Base-by-base conservation (phyloP, 2,329 filamentous ascomycete species). In the Macroventuria anomochaeta region DNA sequence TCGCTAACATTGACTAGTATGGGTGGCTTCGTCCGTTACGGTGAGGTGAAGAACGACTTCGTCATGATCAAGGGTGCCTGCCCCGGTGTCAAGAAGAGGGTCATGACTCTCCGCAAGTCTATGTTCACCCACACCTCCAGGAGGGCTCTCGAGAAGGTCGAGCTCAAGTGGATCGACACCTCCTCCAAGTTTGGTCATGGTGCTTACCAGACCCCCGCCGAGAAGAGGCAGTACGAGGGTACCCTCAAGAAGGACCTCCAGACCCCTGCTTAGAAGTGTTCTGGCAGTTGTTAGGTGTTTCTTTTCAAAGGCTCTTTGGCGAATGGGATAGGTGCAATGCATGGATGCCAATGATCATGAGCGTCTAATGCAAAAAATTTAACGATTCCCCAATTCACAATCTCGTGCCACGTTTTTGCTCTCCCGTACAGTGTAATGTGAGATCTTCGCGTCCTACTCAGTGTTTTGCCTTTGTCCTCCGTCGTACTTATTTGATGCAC, bases 81-180 rank as follows among this genome's bases (percentile, higher is more conserved):
- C 71, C 95, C 95, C 63, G 95, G 95, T 88, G 88, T 92, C 77
- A 97, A 97, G 93, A 99, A 99, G 93, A 88, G 95, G 79, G 88
- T 99, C 78, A 90, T 97, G 85, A 99, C 95, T 70, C 90, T 99
- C 74, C 90, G 95, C 81, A 99, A 97, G 87, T 96, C 93, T 70
- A 95, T 99, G 87, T 97, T 95, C 87, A 85, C 84, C 62, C 95
- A 99, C 87, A 97, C 93, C 72, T 96, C 90, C 77, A 87, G 95
- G 79, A 92, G 89, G 80, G 91, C 95, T 52, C 86, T 96, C 76
- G 95, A 99, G 89, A 97, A 99, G 91, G 90, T 97, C 80, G 91
- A 93, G 77, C 90, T 99, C 85, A 99, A 99, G 85, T 99, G 95
- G 95, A 99, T 99, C 89, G 95, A 99, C 77, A 99, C 95, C 74